A percentile compares a stretch with the other conserved stretches of the same genome.
Conservation (phyloP, 2,329 filamentous ascomycete species). For the Apiospora pterosperma region DNA sequence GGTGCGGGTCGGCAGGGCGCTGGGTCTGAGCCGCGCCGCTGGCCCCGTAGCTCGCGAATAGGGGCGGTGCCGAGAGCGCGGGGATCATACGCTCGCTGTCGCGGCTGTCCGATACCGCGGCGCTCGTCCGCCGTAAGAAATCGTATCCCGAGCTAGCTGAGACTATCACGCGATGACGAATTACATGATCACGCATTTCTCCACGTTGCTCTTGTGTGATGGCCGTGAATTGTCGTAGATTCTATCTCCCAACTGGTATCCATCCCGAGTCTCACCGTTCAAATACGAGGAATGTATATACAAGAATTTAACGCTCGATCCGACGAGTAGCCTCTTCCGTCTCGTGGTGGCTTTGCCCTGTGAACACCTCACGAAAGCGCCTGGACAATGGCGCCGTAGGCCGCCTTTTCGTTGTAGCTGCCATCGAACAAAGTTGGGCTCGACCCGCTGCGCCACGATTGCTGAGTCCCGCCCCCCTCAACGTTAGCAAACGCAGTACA, state of each 20-base stretch:
- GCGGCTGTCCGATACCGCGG: not conserved
- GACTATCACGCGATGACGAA: too few species aligned
- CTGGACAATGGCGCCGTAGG: conserved; percentile 43
- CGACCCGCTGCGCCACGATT: conserved; percentile 47
- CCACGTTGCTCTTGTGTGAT: too few species aligned
- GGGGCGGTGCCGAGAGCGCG: not conserved
- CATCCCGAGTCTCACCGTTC: not conserved
- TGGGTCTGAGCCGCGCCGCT: not conserved
- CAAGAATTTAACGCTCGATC: not conserved
- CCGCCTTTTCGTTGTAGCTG: conserved; percentile 48
- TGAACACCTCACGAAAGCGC: conserved; percentile 21
- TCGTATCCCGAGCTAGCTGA: too few species aligned
- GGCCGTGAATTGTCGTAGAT: too few species aligned
- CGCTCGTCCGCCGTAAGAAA: too few species aligned
- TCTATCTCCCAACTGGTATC: too few species aligned
- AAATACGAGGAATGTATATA: not conserved
- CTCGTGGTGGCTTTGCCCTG: not conserved
- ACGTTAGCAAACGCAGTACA: not conserved
- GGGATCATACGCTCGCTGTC: not conserved
- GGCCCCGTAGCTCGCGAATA: not conserved
- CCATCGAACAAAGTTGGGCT: conserved; percentile 53
- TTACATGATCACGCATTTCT: too few species aligned
- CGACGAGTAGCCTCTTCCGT: too few species aligned
- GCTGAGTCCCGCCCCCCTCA: conserved; percentile 26
- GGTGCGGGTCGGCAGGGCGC: not conserved